Evolutionary conservation across 176 grass and related monocot genomes (phyloP), one percentile per base, ranked within the genome.

Genomic region (Luzula sylvatica): DNA sequence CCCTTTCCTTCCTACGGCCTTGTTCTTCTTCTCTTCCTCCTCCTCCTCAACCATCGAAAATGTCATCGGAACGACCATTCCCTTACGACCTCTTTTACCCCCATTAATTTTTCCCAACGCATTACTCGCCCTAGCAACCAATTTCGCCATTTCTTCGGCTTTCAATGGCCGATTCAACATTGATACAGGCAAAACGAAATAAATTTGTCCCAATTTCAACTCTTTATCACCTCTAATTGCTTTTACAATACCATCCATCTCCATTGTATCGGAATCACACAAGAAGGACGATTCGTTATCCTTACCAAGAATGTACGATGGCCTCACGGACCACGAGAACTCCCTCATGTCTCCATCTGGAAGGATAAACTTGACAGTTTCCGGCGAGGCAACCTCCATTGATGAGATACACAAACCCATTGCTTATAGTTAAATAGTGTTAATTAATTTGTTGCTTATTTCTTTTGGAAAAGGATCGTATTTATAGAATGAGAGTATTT

Each of bases 261-360:
- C 90, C 59, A 96, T 82, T 62, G 19, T 78, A 26, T 96, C 84
- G 4, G 90, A 85, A 40, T 96, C 90, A 55, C 92, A 96, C 3
- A 96, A 65, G 47, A 96, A 89, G 74, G 56, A 80, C 7, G 49
- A 4, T 12, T 41, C 35, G 7, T 49, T 50, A 14, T 61, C 67
- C 74, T 78, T 80, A 35, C 74, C 58, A 5, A 96, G 55, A 3
- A 44, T 78, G 29, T 59, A 13, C 0, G 64, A 53, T 2, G 81
- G 71, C 8, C 67, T 82, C 3, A 72, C 58, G 4, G 77, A 43
- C 23, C 46, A 65, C 1, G 59, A 46, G 64, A 76, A 96, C 71
- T 96, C 81, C 7, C 65, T 63, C 17, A 96, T 57, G 45, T 74
- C 67, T 17, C 90, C 84, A 55, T 74, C 61, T 0, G 81, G 74